Evolutionary conservation across 1,284 basidiomycete species (phyloP).

Genomic region (Apiotrichum porosum): DNA sequence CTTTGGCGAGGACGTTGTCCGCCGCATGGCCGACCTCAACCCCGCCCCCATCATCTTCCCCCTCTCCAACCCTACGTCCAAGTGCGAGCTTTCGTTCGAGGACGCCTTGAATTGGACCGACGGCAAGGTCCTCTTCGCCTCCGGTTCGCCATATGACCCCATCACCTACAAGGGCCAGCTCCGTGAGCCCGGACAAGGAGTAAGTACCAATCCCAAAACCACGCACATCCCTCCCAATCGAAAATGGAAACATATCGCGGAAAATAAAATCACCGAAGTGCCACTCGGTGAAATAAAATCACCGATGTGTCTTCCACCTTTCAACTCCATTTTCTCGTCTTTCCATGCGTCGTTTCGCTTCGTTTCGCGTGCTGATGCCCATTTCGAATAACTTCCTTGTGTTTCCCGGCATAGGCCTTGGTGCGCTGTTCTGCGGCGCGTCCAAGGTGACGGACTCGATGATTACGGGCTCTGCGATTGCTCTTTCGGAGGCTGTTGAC

Average conservation of each 20-base stretch:
- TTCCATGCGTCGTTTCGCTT: background rate
- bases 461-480: constrained; percentile 57
- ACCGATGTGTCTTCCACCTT: background rate
- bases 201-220: background rate
- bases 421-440: constrained; percentile 60
- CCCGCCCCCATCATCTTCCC: constrained; percentile 82
- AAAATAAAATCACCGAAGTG: too few species aligned
- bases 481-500: constrained; percentile 71
- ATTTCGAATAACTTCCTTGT: constrained; percentile 41
- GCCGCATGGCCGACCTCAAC: constrained; percentile 79
- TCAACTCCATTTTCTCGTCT: background rate
- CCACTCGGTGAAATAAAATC: background rate
- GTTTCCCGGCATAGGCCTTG: constrained; percentile 67
- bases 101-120: constrained; percentile 70
- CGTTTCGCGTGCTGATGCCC: constrained; percentile 49
- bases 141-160: constrained; percentile 78
- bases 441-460: constrained; percentile 44
- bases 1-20: constrained; percentile 70
- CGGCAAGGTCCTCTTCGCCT: constrained; percentile 70
- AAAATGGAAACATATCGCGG: too few species aligned
- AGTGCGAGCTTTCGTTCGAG: constrained; percentile 68
- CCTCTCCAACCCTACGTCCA: constrained; percentile 84
- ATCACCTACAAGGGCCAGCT: constrained; percentile 58
- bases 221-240: background rate
- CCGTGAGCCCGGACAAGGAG: constrained; percentile 77